These are phyloP conservation scores for Solanum raphanifolium DNA, from an alignment of 257 asterid species.

Conservation along the genomic window DNA sequence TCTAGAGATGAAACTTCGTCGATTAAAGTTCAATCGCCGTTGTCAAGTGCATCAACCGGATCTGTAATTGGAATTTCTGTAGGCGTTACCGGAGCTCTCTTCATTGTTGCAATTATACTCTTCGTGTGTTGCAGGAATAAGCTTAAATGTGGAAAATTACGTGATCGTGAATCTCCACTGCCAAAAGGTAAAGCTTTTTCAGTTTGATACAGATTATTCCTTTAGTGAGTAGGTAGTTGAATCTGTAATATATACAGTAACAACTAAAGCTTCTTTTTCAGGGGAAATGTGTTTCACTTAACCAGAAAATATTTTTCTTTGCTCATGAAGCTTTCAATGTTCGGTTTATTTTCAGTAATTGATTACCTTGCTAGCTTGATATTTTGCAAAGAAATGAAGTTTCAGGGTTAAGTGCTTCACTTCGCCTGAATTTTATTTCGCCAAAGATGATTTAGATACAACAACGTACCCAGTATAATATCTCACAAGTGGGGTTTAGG, in stretches of 20 bases:
- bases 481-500: not conserved
- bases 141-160: not conserved
- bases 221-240: not conserved
- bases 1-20: not conserved
- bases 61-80: not conserved
- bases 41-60: not conserved
- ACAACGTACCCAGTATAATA: not conserved
- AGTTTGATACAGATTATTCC: not conserved
- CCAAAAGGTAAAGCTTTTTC: not conserved
- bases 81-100: constrained; percentile 1
- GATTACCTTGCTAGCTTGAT: not conserved
- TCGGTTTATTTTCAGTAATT: not conserved
- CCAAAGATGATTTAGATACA: not conserved
- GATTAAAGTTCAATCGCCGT: not conserved
- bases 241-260: not conserved
- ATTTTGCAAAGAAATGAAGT: not conserved
- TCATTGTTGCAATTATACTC: not conserved
- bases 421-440: not conserved
- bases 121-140: not conserved
- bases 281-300: not conserved
- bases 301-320: not conserved
- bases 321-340: not conserved
- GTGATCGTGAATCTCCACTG: not conserved
- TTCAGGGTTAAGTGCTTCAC: not conserved
- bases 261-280: not conserved